phyloP scores from a whole-genome alignment of 2,329 filamentous ascomycete genomes.

The Biscogniauxia sp. region DNA sequence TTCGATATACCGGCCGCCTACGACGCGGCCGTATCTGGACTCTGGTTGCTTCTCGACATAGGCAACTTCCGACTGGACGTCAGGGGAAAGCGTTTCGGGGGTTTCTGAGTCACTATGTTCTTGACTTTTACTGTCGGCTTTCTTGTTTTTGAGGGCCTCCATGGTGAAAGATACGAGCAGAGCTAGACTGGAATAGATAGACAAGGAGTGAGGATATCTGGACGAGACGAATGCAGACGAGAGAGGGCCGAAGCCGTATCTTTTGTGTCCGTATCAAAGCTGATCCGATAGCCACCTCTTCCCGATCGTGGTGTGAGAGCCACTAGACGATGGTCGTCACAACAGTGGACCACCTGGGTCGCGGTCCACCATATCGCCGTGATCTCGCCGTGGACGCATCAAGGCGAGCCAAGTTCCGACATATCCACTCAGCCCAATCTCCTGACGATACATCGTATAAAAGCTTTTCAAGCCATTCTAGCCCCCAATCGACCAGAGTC shows the following conservation, averaged over 20 bases:
- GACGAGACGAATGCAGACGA: neutral
- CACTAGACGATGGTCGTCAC: neutral
- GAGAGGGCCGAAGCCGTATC: neutral
- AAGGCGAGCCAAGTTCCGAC: neutral
- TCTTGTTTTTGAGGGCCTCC: neutral
- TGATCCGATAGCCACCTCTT: neutral
- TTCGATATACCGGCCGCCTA: slow-evolving; percentile 38
- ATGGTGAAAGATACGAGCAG: neutral
- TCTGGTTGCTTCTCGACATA: slow-evolving; percentile 3
- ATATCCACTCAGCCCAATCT: neutral
- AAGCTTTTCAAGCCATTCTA: neutral
- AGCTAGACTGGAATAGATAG: neutral
- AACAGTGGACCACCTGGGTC: slow-evolving; percentile 2
- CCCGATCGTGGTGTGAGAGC: slow-evolving; percentile 3
- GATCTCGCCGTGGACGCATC: slow-evolving; percentile 11
- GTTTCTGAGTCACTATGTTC: neutral
- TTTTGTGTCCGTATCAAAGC: neutral
- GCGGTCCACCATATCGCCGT: slow-evolving; percentile 21
- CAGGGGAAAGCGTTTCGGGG: slow-evolving; percentile 1
- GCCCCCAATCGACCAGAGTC: neutral
- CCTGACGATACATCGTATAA: neutral
- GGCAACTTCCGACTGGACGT: slow-evolving; percentile 1
- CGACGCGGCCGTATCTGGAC: slow-evolving; percentile 32
- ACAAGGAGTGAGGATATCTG: neutral
- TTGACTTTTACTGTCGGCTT: neutral